These are phyloP conservation scores for Solanum bukasovii DNA, from an alignment of 257 asterid species.

Conservation along the genomic window DNA sequence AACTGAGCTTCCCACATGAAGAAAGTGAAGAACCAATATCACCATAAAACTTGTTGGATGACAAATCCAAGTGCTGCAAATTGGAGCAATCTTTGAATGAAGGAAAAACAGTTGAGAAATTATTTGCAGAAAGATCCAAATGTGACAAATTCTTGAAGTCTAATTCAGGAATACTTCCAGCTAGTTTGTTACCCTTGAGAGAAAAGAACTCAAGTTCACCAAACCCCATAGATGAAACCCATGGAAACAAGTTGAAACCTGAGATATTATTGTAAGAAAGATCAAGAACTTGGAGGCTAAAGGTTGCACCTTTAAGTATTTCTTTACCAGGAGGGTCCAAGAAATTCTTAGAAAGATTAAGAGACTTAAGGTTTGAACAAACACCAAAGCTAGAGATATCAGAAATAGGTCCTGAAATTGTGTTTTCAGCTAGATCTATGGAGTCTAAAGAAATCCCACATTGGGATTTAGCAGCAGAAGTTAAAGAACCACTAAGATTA, in stretches of 20 bases:
- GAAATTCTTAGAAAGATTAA: slow-evolving; percentile 62
- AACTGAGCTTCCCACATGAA: slow-evolving; percentile 40
- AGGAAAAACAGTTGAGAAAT: slow-evolving; percentile 54
- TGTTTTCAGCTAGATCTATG: slow-evolving; percentile 74
- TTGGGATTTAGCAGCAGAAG: slow-evolving; percentile 26
- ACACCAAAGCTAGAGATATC: slow-evolving; percentile 40
- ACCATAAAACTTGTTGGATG: slow-evolving; percentile 63
- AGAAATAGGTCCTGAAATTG: slow-evolving; percentile 53
- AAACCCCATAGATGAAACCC: slow-evolving; percentile 44
- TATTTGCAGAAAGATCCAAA: slow-evolving; percentile 72
- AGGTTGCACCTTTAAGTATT: background rate
- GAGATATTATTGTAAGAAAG: slow-evolving; percentile 73
- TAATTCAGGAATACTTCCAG: slow-evolving; percentile 33
- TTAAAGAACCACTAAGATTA: slow-evolving; percentile 47
- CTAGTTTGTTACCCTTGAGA: slow-evolving; percentile 49
- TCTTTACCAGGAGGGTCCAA: slow-evolving; percentile 37
- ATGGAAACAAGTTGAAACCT: slow-evolving; percentile 35
- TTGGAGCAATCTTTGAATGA: slow-evolving; percentile 39
- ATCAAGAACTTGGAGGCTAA: slow-evolving; percentile 38
- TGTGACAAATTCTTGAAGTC: slow-evolving; percentile 32
- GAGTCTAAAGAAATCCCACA: slow-evolving; percentile 26
- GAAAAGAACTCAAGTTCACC: slow-evolving; percentile 42
- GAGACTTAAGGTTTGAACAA: slow-evolving; percentile 43
- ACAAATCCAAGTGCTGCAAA: slow-evolving; percentile 59
- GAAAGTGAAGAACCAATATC: slow-evolving; percentile 46